A percentile compares a stretch with the other conserved stretches of the same genome.
These are phyloP conservation scores for Torulaspora globosa DNA, from an alignment of 1,139 yeast genomes.

Conservation along the genomic window DNA sequence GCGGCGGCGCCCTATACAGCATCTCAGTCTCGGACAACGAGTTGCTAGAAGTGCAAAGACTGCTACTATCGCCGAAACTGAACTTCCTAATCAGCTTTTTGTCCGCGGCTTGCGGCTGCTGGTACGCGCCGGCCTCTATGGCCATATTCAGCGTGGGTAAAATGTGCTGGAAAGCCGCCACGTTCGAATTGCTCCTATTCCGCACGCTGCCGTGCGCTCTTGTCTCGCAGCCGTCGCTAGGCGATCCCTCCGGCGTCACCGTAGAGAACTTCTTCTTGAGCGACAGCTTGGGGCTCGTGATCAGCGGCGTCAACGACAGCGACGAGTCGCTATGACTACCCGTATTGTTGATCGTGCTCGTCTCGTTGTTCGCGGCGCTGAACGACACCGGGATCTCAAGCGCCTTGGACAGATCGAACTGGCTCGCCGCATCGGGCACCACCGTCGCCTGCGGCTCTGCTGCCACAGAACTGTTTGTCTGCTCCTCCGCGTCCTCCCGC, in stretches of 20 bases:
- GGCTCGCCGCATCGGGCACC: conserved; percentile 2
- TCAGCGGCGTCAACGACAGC: conserved; percentile 8
- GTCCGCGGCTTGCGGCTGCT: conserved; percentile 7
- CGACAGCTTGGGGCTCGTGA: conserved; percentile 18
- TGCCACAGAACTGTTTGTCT: background rate
- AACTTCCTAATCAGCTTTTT: conserved; percentile 16
- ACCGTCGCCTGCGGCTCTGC: background rate
- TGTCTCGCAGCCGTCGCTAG: conserved; percentile 4
- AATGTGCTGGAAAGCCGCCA: conserved; percentile 14
- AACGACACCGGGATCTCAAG: conserved; percentile 27
- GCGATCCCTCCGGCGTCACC: conserved; percentile 14
- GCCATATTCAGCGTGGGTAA: conserved; percentile 15
- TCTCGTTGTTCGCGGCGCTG: conserved; percentile 5
- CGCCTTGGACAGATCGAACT: conserved; percentile 36
- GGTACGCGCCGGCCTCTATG: conserved; percentile 6
- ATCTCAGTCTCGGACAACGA: conserved; percentile 16
- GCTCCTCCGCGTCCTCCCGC: background rate
- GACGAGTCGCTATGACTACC: conserved; percentile 10
- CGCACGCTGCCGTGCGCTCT: conserved; percentile 9
- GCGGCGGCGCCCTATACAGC: conserved; percentile 19
- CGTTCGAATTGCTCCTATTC: conserved; percentile 19
- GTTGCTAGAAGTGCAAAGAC: conserved; percentile 10
- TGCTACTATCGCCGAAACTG: conserved; percentile 19
- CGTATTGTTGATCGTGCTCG: conserved; percentile 2
- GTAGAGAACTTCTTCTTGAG: conserved; percentile 22